Evolutionary conservation across 163 green algal species (phyloP), one percentile per base, ranked within the genome.

Genomic region (Coccomyxa subellipsoidea): DNA sequence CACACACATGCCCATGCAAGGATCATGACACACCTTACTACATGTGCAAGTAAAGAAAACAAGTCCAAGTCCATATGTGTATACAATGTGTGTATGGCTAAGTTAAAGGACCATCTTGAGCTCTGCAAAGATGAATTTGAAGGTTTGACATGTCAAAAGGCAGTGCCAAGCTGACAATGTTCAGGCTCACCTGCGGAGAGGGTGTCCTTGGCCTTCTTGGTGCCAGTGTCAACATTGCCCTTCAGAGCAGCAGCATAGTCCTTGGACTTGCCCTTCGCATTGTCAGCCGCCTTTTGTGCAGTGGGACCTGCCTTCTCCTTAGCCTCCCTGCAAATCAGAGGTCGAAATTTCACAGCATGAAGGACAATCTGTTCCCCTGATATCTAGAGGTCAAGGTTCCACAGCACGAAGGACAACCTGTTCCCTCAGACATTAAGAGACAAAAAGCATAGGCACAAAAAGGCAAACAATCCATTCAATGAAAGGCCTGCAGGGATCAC

Each of bases 251-350:
- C 47, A 27, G 47, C 47, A 7, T 27, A 6, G 5, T 59, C 47
- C 47, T 59, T 59, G 47, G 47, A 59, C 47, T 59, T 6, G 47
- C 47, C 66, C 66, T 73, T 73, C 2, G 66, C 66, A 36, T 18
- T 8, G 66, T 34, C n/a, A 34, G 66, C 66, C 66, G 4, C n/a
- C 2, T 73, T n/a, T 23, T 73, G 10, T 23, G 66, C 66, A 34
- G 21, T 73, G 66, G 66, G 66, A 23, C 66, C 29, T 73, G 66
- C 66, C 66, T 73, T 32, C 66, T 73, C 66, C 66, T 73, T 73
- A 18, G n/a, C 66, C 27, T 73, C 66, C 66, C 66, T 73, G 66
- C 8, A 73, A 4, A n/a, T 27, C 29, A 36, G 32, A 73, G 29
- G 1, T 4, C 66, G 10, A 23, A 66, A 66, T 12, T 29, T 18